Evolutionary conservation across 495 filamentous ascomycete genomes (phyloP).

Genomic region (Parathielavia appendiculata): DNA sequence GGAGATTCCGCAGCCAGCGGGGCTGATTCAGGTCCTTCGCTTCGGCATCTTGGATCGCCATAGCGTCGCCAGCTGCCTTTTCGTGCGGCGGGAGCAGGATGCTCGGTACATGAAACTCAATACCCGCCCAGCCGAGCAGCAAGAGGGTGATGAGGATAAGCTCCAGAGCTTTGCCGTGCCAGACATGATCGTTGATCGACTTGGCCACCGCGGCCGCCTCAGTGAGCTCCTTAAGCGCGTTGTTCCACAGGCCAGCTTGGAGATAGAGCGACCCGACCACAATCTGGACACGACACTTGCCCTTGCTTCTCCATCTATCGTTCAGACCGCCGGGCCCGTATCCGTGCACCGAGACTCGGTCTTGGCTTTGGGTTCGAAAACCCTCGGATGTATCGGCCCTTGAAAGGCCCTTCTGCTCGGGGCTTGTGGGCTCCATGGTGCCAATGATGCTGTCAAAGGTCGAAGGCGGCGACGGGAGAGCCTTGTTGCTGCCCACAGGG

Average conservation of each 20-base stretch:
- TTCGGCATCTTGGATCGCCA: constrained; percentile 46
- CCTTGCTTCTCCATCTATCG: constrained; percentile 75
- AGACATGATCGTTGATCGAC: constrained; percentile 81
- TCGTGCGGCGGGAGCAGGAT: constrained; percentile 46
- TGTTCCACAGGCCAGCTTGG: constrained; percentile 79
- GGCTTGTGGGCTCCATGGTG: constrained; percentile 27
- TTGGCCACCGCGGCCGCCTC: constrained; percentile 75
- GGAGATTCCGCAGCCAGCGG: constrained; percentile 41
- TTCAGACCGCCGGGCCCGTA: constrained; percentile 68
- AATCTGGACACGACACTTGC: constrained; percentile 73
- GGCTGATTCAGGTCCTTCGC: constrained; percentile 39
- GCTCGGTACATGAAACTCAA: constrained; percentile 76
- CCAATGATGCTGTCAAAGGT: constrained; percentile 68
- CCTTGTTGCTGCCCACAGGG: constrained; percentile 42
- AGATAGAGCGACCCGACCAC: constrained; percentile 83
- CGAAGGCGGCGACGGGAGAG: constrained; percentile 54
- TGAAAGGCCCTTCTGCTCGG: constrained; percentile 29
- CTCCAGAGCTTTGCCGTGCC: constrained; percentile 94
- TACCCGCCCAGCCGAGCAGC: constrained; percentile 76
- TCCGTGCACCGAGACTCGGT: constrained; percentile 76
- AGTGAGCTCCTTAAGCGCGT: constrained; percentile 79
- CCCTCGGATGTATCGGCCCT: constrained; percentile 36
- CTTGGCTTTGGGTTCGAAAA: constrained; percentile 54
- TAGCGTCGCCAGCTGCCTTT: constrained; percentile 37
- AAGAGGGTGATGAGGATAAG: constrained; percentile 75